Evolutionary conservation across 2,329 filamentous ascomycete genomes (phyloP), one percentile per base, ranked within the genome.

Genomic region (Colletotrichum gloeosporioides): DNA sequence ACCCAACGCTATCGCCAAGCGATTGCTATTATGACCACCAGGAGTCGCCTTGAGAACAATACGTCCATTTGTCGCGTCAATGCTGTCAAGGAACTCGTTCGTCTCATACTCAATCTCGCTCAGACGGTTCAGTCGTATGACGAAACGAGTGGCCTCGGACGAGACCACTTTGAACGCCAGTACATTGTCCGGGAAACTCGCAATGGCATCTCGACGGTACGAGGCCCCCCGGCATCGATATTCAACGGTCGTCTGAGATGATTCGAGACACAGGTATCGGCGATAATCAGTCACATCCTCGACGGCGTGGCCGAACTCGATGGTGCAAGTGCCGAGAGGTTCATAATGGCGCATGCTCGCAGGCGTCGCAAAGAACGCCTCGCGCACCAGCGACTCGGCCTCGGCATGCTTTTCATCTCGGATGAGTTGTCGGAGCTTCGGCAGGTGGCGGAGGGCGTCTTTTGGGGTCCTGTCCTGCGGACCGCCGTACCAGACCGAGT

Each of bases 301-400:
- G n/a, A 32, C 22, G 57, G 18, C 73, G 57, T 87, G 85, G 8
- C 81, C 83, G 74, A 88, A 85, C 31, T 87, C 84, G 6, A 89
- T 53, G n/a, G 83, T 84, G 10, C 87, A 78, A 8, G 77, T 80
- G 1, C 83, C 84, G 10, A 85, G 68, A 4, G 84, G 87, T 73
- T 89, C 88, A 76, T 89, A 89, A 75, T 89, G 86, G 53, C 88
- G 83, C 79, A 88, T 87, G 57, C 84, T 85, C 62, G 85, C 83
- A 15, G 88, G 87, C 15, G 83, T 87, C 29, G 86, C 85, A 76
- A 88, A 87, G 77, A 89, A 89, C 6, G 85, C 84, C 57, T 75
- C 71, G 22, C 78, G 69, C 34, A 75, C 75, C 32, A 79, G 61
- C 12, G 77, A 59, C 59, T 79, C 78, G 32, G 77, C 78, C 22